These are phyloP conservation scores for Euptelea pleiosperma DNA, from an alignment of 164 flowering plant genomes.

Conservation along the genomic window DNA sequence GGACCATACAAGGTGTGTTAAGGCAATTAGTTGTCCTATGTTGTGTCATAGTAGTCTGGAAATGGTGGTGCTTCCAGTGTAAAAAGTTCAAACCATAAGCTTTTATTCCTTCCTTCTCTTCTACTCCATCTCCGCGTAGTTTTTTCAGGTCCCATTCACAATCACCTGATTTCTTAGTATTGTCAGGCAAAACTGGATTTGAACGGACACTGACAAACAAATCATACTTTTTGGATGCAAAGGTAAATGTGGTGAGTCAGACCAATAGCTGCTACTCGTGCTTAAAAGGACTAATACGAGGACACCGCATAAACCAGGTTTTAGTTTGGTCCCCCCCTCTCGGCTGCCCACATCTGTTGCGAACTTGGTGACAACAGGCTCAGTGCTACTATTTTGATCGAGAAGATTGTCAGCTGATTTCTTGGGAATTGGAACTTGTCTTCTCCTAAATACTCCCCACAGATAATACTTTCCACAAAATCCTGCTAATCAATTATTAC, in stretches of 20 bases:
- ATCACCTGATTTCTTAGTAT: conserved; percentile 5
- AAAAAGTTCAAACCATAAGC: background rate
- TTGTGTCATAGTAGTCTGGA: background rate
- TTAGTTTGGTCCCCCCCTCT: background rate
- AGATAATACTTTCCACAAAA: conserved; percentile 25
- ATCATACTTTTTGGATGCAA: background rate
- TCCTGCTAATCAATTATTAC: conserved; percentile 23
- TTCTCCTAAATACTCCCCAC: conserved; percentile 37
- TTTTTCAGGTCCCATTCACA: background rate
- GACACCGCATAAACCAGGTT: conserved; percentile 6
- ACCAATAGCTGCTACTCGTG: conserved; percentile 13
- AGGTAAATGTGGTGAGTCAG: conserved; percentile 11
- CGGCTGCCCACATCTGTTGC: no score
- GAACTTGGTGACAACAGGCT: background rate
- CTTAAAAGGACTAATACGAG: conserved; percentile 22
- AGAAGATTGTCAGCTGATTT: background rate
- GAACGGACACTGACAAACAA: background rate
- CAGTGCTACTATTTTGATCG: background rate
- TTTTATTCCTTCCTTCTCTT: background rate
- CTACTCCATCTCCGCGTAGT: no score
- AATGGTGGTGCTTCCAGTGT: no score
- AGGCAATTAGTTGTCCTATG: no score
- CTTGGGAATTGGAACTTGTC: conserved; percentile 1
- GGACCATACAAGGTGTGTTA: no score
- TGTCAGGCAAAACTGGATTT: background rate